Conservation (phyloP, 140 eudicot species). For the Eryngium alpinum region DNA sequence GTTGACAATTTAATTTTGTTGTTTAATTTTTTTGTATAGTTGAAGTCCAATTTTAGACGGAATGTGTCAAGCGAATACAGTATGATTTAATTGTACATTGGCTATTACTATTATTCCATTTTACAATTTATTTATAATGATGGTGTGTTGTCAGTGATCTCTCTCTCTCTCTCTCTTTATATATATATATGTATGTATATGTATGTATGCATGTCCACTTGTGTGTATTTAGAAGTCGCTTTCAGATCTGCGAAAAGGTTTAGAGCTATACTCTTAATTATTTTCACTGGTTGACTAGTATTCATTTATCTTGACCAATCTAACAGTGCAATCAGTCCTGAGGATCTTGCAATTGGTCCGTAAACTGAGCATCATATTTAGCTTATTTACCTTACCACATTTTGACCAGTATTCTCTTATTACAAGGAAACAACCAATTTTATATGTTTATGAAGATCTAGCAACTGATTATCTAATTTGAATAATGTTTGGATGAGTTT, state of each 20-base stretch:
- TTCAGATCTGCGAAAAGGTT: neutral
- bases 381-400: neutral
- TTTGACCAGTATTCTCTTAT: neutral
- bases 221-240: neutral
- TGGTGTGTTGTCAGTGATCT: too few species aligned
- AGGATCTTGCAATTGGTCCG: slow-evolving; percentile 6
- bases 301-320: neutral
- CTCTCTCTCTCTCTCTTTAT: too few species aligned
- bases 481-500: too few species aligned
- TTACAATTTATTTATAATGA: neutral
- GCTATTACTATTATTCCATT: neutral
- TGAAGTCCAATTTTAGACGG: neutral
- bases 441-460: neutral
- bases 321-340: neutral
- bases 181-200: too few species aligned
- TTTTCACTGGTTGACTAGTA: neutral
- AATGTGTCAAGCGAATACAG: too few species aligned
- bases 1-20: too few species aligned
- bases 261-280: neutral
- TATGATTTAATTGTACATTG: neutral
- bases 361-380: neutral
- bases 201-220: too few species aligned
- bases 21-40: neutral
- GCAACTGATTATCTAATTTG: too few species aligned
- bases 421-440: neutral